phyloP scores from a whole-genome alignment of 2,329 filamentous ascomycete species.

The Calonectria pauciramosa region DNA sequence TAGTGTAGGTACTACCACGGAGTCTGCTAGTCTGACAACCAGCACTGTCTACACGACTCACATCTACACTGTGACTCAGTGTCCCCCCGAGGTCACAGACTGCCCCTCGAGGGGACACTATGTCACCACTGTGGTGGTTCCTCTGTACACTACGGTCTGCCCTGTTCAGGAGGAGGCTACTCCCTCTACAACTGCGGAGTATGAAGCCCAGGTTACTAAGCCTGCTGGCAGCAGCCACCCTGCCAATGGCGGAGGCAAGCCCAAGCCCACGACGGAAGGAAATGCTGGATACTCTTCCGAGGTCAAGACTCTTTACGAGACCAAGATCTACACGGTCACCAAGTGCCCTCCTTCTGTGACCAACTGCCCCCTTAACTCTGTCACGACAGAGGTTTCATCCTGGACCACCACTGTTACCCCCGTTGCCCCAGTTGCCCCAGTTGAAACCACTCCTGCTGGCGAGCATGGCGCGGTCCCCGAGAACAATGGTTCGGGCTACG shows the following conservation, averaged over 20 bases:
- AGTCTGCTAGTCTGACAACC: constrained; percentile 35
- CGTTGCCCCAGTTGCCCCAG: constrained; percentile 34
- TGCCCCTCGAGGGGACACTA: background rate
- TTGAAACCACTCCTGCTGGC: constrained; percentile 33
- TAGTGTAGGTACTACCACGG: background rate
- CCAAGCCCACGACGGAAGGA: background rate
- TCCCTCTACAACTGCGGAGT: background rate
- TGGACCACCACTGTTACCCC: constrained; percentile 38
- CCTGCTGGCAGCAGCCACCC: constrained; percentile 20
- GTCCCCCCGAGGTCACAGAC: background rate
- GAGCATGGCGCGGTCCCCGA: constrained; percentile 14
- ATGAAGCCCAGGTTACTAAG: background rate
- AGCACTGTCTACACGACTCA: constrained; percentile 57
- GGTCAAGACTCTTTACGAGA: constrained; percentile 64
- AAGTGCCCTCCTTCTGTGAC: constrained; percentile 65
- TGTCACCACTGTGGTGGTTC: background rate
- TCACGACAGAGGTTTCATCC: constrained; percentile 49
- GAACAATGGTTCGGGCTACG: background rate
- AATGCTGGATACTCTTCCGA: constrained; percentile 12
- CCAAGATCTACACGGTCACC: constrained; percentile 67
- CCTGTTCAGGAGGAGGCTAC: background rate
- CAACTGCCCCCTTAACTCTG: constrained; percentile 59
- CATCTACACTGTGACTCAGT: constrained; percentile 66
- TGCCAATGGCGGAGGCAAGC: constrained; percentile 20
- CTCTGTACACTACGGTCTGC: background rate